Conservation (phyloP, 352 stramenopile genomes). For the Globisporangium carolinianum region DNA sequence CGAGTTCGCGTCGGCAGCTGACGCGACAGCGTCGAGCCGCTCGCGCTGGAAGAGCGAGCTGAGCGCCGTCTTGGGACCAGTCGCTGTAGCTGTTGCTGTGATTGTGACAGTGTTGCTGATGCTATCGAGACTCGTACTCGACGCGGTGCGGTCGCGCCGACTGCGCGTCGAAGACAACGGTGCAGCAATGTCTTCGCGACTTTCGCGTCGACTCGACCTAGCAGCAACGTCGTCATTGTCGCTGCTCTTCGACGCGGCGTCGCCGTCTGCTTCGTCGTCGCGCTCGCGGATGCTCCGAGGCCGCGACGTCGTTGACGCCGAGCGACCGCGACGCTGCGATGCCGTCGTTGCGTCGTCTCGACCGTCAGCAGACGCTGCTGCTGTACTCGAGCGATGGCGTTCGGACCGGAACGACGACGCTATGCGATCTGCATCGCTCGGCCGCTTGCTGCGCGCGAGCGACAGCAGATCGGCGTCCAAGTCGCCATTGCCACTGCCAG, state of each 20-base stretch:
- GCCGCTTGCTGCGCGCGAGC: slow-evolving; percentile 32
- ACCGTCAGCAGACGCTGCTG: neutral
- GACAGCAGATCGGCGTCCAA: slow-evolving; percentile 51
- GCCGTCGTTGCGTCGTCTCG: neutral
- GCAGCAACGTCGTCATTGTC: neutral
- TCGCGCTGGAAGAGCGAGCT: slow-evolving; percentile 29
- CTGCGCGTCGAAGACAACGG: no score
- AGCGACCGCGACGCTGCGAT: neutral
- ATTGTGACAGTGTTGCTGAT: slow-evolving; percentile 5
- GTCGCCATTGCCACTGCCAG: slow-evolving; percentile 9
- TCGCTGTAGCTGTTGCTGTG: neutral
- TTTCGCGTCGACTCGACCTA: no score
- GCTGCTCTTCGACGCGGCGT: slow-evolving; percentile 2
- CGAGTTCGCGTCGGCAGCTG: slow-evolving; percentile 10
- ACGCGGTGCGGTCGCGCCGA: no score
- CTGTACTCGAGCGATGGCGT: neutral
- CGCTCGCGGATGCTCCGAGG: slow-evolving; percentile 29
- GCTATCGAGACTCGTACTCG: slow-evolving; percentile 1
- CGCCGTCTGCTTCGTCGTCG: slow-evolving; percentile 14
- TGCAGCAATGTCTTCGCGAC: no score
- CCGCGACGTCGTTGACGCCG: slow-evolving; percentile 5
- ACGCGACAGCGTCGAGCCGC: slow-evolving; percentile 14
- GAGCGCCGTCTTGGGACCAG: slow-evolving; percentile 12
- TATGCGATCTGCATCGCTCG: slow-evolving; percentile 4
- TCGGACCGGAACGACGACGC: slow-evolving; percentile 1